phyloP scores from a whole-genome alignment of 139 green algal species.

The Chlorella sp. region DNA sequence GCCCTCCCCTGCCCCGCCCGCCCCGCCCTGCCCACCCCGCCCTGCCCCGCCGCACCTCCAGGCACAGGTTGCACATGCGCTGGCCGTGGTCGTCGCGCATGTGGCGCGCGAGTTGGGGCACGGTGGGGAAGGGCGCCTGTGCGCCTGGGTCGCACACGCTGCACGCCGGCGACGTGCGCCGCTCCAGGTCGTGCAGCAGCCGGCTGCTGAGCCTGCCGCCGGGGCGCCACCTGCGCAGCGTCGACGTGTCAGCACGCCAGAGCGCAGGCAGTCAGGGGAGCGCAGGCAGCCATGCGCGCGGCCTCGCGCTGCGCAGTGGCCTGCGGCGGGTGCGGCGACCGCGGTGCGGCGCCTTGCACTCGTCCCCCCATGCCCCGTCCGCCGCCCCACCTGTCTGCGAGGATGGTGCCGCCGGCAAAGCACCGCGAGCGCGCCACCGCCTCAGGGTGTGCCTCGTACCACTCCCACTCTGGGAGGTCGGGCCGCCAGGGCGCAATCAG shows the following conservation, averaged over 20 bases:
- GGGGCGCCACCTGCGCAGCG: slow-evolving; percentile 3
- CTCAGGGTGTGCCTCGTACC: neutral
- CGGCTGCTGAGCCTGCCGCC: slow-evolving; percentile 7
- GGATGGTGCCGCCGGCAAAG: slow-evolving; percentile 20
- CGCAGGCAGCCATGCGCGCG: neutral
- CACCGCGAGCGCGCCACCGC: neutral
- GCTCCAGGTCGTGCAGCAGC: slow-evolving; percentile 28
- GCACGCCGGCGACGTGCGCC: slow-evolving; percentile 52
- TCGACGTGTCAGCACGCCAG: neutral
- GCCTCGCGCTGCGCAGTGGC: neutral
- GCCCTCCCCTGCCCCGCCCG: neutral
- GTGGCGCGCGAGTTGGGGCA: slow-evolving; percentile 46
- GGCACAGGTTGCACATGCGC: slow-evolving; percentile 51
- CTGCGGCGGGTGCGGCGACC: neutral
- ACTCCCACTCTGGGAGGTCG: slow-evolving; percentile 24
- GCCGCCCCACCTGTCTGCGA: slow-evolving; percentile 17
- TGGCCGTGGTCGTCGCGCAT: slow-evolving; percentile 34
- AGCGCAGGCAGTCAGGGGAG: neutral
- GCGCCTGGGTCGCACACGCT: slow-evolving; percentile 48
- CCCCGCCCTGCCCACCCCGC: neutral
- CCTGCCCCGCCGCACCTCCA: slow-evolving; percentile 23
- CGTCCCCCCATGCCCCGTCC: neutral
- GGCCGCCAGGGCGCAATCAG: slow-evolving; percentile 49
- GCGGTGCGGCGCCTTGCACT: neutral
- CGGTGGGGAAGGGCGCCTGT: slow-evolving; percentile 39